A percentile compares a stretch with the other conserved stretches of the same genome.
phyloP scores from a whole-genome alignment of 306 rosid genomes.

The Delonix regia region DNA sequence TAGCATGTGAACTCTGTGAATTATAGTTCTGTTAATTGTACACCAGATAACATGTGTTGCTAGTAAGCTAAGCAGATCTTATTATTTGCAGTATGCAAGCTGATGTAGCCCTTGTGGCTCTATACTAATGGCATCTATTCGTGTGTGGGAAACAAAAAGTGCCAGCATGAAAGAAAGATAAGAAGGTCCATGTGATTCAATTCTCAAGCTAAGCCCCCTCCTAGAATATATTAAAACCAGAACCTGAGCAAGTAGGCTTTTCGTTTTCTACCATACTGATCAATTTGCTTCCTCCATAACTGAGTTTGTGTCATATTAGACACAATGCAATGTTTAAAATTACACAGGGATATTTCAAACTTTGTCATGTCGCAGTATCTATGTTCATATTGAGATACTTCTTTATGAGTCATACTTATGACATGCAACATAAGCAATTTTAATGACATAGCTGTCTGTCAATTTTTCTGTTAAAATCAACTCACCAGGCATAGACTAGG shows the following conservation, averaged over 20 bases:
- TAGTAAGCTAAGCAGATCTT: slow-evolving; percentile 6
- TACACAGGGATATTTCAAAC: neutral
- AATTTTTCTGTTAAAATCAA: neutral
- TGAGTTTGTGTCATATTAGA: neutral
- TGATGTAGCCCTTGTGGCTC: slow-evolving; percentile 10
- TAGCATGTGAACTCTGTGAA: neutral
- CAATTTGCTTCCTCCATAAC: neutral
- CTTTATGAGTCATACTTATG: neutral
- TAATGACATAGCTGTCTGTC: neutral
- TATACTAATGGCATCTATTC: slow-evolving; percentile 37
- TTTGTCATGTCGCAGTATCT: neutral
- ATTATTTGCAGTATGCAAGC: neutral
- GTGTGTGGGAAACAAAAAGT: slow-evolving; percentile 26
- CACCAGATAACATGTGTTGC: slow-evolving; percentile 23
- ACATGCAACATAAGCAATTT: slow-evolving; percentile 1
- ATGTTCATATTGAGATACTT: neutral
- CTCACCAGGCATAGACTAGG: neutral
- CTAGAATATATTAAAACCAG: neutral
- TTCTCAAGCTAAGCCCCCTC: neutral
- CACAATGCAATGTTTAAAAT: neutral
- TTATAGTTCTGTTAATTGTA: slow-evolving; percentile 30
- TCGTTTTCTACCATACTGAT: neutral
- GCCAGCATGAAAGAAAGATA: slow-evolving; percentile 1
- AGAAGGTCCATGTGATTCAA: slow-evolving; percentile 10
- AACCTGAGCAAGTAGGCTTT: slow-evolving; percentile 2